A percentile compares a stretch with the other conserved stretches of the same genome.
Evolutionary conservation across 768 basidiomycete species (phyloP).

Genomic region (Hygrocybe punicea): DNA sequence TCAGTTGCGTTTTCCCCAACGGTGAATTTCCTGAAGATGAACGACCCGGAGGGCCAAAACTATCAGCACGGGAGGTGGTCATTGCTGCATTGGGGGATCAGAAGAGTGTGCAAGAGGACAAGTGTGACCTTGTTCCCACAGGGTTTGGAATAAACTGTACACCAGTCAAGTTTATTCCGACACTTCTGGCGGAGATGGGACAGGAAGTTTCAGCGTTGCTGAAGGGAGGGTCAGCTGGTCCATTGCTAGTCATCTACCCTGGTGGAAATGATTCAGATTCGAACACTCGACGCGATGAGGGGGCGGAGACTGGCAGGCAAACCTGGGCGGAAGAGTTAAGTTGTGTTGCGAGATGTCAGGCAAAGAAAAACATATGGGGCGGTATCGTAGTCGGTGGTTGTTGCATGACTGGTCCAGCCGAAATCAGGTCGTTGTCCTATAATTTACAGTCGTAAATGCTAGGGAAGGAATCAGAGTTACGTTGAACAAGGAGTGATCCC

Average conservation of each 20-base stretch:
- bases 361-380: constrained; percentile 2
- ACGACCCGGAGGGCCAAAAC: constrained; percentile 16
- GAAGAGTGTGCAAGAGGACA: constrained; percentile 1
- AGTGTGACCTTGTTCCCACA: constrained; percentile 35
- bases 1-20: constrained; percentile 59
- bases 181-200: constrained; percentile 40
- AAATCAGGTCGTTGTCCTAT: constrained; percentile 1
- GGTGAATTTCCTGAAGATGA: constrained; percentile 45
- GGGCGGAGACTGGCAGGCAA: neutral
- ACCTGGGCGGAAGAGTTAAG: constrained; percentile 11
- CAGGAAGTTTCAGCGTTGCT: constrained; percentile 13
- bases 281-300: constrained; percentile 25
- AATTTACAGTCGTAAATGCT: no score
- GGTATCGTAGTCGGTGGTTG: constrained; percentile 15
- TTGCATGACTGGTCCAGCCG: constrained; percentile 11
- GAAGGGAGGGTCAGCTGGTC: constrained; percentile 20
- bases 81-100: constrained; percentile 34
- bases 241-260: constrained; percentile 68
- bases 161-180: constrained; percentile 40
- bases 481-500: neutral
- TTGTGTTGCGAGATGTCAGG: constrained; percentile 1
- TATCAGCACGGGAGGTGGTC: constrained; percentile 43
- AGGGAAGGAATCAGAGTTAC: no score
- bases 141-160: constrained; percentile 80
- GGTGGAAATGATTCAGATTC: constrained; percentile 60